Percentiles rank a stretch among this genome's conserved stretches.
Conservation (phyloP, 2,329 filamentous ascomycete species). For the Aspergillus terreus region DNA sequence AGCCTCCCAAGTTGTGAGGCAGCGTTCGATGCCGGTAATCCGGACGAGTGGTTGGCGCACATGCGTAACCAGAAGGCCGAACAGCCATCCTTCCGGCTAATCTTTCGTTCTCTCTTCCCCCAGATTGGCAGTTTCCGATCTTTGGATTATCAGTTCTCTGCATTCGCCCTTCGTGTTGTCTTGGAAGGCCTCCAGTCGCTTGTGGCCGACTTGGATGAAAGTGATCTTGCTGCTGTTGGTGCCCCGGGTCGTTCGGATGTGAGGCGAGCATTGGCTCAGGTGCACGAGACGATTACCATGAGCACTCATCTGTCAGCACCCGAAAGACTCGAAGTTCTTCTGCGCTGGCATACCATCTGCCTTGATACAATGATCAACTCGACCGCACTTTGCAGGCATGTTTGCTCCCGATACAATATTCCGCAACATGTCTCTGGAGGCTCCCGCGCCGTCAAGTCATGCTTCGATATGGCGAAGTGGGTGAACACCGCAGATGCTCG, state of each 20-base stretch:
- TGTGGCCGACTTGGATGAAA: conserved; percentile 38
- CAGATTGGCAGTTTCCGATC: conserved; percentile 25
- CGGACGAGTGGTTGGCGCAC: conserved; percentile 40
- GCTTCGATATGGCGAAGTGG: conserved; percentile 40
- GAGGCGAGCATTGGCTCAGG: conserved; percentile 35
- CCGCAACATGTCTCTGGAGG: conserved; percentile 38
- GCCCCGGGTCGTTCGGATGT: conserved; percentile 39
- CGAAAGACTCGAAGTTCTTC: conserved; percentile 39
- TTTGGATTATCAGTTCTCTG: conserved; percentile 34
- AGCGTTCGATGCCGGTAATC: conserved; percentile 38
- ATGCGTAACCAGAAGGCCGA: conserved; percentile 30
- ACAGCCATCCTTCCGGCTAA: conserved; percentile 37
- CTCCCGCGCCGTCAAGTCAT: conserved; percentile 19
- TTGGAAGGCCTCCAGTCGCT: conserved; percentile 45
- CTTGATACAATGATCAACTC: conserved; percentile 42
- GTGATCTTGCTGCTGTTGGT: conserved; percentile 36
- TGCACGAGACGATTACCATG: conserved; percentile 37
- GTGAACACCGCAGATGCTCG: conserved; percentile 37
- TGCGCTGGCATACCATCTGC: conserved; percentile 46
- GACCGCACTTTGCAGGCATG: conserved; percentile 35
- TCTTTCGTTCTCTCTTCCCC: conserved; percentile 41
- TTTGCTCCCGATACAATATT: conserved; percentile 40
- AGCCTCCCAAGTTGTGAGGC: conserved; percentile 39
- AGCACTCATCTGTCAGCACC: conserved; percentile 33
- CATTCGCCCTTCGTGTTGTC: conserved; percentile 41